Evolutionary conservation across 768 basidiomycete species (phyloP).

Genomic region (Leucosporidium scottii): DNA sequence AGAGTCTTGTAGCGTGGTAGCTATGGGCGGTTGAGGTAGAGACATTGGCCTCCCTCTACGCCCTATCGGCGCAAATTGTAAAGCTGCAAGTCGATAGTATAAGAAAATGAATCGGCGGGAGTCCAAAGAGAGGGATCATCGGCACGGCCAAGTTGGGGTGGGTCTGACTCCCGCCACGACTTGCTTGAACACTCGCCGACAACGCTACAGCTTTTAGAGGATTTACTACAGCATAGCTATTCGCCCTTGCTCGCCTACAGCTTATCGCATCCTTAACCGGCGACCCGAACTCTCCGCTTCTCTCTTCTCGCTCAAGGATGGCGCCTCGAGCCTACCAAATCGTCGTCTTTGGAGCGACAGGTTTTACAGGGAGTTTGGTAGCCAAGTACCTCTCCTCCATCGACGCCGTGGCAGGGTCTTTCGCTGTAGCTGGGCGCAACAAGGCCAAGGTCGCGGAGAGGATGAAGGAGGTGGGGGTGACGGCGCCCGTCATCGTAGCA

Average conservation of each 20-base stretch:
- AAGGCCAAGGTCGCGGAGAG: conserved; percentile 54
- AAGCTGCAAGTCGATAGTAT: no score
- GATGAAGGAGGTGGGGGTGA: conserved; percentile 48
- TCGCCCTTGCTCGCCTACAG: neutral
- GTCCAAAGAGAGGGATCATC: no score
- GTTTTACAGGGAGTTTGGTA: conserved; percentile 55
- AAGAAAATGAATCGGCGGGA: no score
- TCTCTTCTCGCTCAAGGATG: neutral
- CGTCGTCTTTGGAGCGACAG: conserved; percentile 64
- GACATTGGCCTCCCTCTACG: no score
- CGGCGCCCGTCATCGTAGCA: conserved; percentile 52
- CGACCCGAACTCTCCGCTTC: neutral
- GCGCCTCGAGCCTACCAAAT: conserved; percentile 47
- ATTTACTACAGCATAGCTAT: neutral
- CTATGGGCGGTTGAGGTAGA: no score
- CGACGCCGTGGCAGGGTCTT: conserved; percentile 55
- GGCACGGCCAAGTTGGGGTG: neutral
- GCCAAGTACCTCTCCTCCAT: conserved; percentile 61
- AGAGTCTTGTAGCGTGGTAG: no score
- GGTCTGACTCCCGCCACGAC: neutral
- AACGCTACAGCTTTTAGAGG: neutral
- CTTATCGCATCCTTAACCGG: neutral
- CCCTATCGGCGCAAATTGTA: no score
- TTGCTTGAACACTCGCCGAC: neutral
- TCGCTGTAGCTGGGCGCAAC: conserved; percentile 66